Conservation (phyloP, 495 filamentous ascomycete species). For the Parmelia sp. region DNA sequence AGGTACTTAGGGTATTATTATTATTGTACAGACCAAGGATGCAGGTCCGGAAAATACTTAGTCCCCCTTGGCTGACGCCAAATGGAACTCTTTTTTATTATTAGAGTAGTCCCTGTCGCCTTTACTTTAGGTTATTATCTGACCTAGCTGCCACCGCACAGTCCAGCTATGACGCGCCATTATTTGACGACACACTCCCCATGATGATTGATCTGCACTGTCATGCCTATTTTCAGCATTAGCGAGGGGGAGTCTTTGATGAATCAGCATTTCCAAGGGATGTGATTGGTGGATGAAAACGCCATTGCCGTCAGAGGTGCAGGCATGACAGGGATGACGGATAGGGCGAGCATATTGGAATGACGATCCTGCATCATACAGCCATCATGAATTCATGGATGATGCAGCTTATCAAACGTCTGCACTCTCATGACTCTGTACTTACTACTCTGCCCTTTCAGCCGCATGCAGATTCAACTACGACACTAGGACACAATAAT, state of each 20-base stretch:
- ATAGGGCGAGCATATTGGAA: background rate
- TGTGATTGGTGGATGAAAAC: background rate
- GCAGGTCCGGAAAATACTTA: background rate
- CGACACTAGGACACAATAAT: no score
- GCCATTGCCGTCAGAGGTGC: conserved; percentile 3
- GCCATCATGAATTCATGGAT: background rate
- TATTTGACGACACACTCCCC: background rate
- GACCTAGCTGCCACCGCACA: background rate
- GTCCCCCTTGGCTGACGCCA: no score
- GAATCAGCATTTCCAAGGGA: background rate
- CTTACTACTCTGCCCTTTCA: background rate
- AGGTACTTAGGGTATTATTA: no score
- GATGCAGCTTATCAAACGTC: background rate
- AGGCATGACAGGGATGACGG: background rate
- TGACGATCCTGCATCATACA: background rate
- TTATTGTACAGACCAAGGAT: no score
- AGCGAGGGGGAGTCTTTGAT: background rate
- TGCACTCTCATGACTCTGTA: no score
- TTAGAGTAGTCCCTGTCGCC: no score
- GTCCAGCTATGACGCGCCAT: conserved; percentile 1
- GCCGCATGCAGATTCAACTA: no score
- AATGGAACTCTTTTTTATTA: no score
- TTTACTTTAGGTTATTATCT: background rate
- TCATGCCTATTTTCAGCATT: background rate
- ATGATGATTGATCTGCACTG: conserved; percentile 5